A percentile compares a stretch with the other conserved stretches of the same genome.
phyloP scores from a whole-genome alignment of 306 rosid genomes.

The Geum urbanum region DNA sequence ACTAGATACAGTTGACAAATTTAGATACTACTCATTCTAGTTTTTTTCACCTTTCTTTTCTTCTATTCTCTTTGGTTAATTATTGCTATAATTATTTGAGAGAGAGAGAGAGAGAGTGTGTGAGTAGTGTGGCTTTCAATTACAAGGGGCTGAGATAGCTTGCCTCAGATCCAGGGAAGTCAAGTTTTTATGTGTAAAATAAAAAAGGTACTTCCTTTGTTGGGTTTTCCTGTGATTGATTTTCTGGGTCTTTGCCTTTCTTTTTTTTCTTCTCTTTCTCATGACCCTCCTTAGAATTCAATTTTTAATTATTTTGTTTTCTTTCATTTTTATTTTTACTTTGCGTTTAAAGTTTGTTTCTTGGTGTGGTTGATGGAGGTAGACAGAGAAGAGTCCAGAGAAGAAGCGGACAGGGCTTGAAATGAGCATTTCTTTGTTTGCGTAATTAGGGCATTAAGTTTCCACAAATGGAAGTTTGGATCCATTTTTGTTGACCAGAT shows the following conservation, averaged over 20 bases:
- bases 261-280: slow-evolving; percentile 41
- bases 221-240: slow-evolving; percentile 67
- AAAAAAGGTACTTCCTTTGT: slow-evolving; percentile 42
- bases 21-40: slow-evolving; percentile 48
- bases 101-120: slow-evolving; percentile 29
- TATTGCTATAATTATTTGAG: slow-evolving; percentile 34
- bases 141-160: slow-evolving; percentile 50
- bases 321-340: slow-evolving; percentile 2
- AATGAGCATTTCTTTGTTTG: slow-evolving; percentile 25
- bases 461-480: slow-evolving; percentile 47
- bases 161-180: slow-evolving; percentile 97
- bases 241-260: slow-evolving; percentile 58
- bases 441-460: slow-evolving; percentile 25
- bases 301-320: slow-evolving; percentile 18
- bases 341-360: slow-evolving; percentile 37
- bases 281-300: slow-evolving; percentile 48
- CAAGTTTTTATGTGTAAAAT: slow-evolving; percentile 25
- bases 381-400: slow-evolving; percentile 42
- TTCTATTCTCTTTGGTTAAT: slow-evolving; percentile 28
- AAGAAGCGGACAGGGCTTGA: slow-evolving; percentile 39
- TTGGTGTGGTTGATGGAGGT: slow-evolving; percentile 45
- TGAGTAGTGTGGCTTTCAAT: slow-evolving; percentile 29
- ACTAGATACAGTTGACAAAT: slow-evolving; percentile 52
- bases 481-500: slow-evolving; percentile 79
- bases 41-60: slow-evolving; percentile 25